Conservation (phyloP, 208 protist genomes). For the Naegleria gruberi region DNA sequence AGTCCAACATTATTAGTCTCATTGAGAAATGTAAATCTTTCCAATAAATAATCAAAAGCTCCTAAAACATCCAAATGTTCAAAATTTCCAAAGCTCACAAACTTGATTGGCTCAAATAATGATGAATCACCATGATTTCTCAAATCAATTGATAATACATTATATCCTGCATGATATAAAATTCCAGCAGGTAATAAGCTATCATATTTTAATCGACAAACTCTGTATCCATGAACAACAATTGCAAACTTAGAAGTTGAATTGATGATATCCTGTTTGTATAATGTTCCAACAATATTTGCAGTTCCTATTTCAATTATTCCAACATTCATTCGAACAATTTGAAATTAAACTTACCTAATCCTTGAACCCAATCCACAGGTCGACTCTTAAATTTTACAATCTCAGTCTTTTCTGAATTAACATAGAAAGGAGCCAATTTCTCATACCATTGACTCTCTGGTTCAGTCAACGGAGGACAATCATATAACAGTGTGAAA, state of each 20-base stretch:
- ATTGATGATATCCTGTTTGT: not conserved
- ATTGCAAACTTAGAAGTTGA: not conserved
- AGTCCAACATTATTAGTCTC: not conserved
- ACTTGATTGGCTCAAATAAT: not conserved
- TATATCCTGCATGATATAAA: not conserved
- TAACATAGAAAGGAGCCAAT: no score
- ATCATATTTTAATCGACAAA: not conserved
- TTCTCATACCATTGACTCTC: no score
- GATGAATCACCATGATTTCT: not conserved
- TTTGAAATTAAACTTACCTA: no score
- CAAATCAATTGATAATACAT: not conserved
- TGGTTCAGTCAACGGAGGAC: no score
- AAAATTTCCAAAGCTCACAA: no score
- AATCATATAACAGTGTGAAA: no score
- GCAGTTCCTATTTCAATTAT: not conserved
- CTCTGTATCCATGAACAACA: not conserved
- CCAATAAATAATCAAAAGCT: not conserved
- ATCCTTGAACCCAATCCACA: no score
- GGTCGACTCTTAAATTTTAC: no score
- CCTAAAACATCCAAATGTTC: conserved; percentile 18
- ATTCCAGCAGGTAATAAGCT: not conserved
- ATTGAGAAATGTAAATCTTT: not conserved
- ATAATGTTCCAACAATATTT: not conserved
- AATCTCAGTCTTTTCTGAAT: no score
- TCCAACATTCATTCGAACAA: no score